A percentile compares a stretch with the other conserved stretches of the same genome.
These are phyloP conservation scores for Juglanconis juglandina DNA, from an alignment of 2,329 filamentous ascomycete genomes.

Conservation along the genomic window DNA sequence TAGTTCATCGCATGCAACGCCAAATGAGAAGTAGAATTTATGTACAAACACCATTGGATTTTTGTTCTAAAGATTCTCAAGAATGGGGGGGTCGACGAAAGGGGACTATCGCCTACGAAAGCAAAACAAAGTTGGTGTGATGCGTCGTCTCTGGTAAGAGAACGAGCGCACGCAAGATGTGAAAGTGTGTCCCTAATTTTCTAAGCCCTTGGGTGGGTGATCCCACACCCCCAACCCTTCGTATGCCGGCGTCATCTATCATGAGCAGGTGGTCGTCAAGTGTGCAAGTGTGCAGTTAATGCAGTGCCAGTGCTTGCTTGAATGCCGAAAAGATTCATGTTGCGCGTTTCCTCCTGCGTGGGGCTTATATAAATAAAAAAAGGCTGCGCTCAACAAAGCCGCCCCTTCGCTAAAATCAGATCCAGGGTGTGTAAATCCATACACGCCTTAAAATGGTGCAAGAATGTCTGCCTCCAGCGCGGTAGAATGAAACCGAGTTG, in stretches of 20 bases:
- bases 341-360: not conserved
- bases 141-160: not conserved
- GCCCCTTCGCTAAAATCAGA: not conserved
- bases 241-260: not conserved
- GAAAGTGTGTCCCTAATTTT: not conserved
- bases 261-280: not conserved
- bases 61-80: not conserved
- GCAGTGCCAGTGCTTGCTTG: not conserved
- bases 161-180: not conserved
- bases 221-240: not conserved
- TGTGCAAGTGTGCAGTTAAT: not conserved
- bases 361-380: no score
- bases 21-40: constrained; percentile 5
- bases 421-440: not conserved
- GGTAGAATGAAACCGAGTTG: not conserved
- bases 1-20: not conserved
- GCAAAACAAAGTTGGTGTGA: not conserved
- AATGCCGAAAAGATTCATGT: not conserved
- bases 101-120: constrained; percentile 6
- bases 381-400: not conserved
- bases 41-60: constrained; percentile 4
- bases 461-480: constrained; percentile 1
- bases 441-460: not conserved
- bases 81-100: not conserved
- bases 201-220: not conserved